Evolutionary conservation across 2,329 filamentous ascomycete species (phyloP).

Genomic region (Phialophora expanda): DNA sequence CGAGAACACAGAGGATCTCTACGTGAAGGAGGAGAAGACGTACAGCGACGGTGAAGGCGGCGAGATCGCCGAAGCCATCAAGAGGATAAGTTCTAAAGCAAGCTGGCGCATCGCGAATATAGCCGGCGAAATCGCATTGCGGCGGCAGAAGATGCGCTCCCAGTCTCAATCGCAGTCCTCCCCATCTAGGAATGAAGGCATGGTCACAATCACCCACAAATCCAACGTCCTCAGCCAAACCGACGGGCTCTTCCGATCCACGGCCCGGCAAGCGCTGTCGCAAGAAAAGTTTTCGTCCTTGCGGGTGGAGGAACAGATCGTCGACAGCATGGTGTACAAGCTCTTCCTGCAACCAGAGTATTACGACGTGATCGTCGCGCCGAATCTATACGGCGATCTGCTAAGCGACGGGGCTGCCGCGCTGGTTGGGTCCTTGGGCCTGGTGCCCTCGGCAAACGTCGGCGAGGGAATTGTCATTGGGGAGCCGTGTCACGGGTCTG

Average conservation of each 20-base stretch:
- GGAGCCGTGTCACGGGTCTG: slow-evolving; percentile 95
- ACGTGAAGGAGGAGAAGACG: slow-evolving; percentile 95
- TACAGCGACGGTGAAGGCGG: slow-evolving; percentile 69
- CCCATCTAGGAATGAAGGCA: slow-evolving; percentile 58
- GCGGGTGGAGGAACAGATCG: slow-evolving; percentile 91
- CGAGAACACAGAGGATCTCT: slow-evolving; percentile 98
- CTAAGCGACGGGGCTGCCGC: slow-evolving; percentile 94
- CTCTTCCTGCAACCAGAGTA: slow-evolving; percentile 93
- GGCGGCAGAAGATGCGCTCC: slow-evolving; percentile 76
- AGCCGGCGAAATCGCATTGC: slow-evolving; percentile 90
- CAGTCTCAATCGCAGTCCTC: slow-evolving; percentile 15
- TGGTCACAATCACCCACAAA: slow-evolving; percentile 98
- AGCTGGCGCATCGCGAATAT: slow-evolving; percentile 86
- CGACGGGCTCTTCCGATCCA: slow-evolving; percentile 90
- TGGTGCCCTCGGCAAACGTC: slow-evolving; percentile 94
- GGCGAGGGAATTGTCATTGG: slow-evolving; percentile 94
- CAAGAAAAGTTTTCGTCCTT: slow-evolving; percentile 67
- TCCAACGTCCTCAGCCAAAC: slow-evolving; percentile 96
- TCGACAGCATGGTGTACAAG: slow-evolving; percentile 99
- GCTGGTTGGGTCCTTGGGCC: slow-evolving; percentile 85
- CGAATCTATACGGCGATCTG: slow-evolving; percentile 97
- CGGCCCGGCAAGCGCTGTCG: slow-evolving; percentile 74
- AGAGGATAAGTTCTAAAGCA: slow-evolving; percentile 89
- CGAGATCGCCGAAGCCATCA: slow-evolving; percentile 95
- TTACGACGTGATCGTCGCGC: slow-evolving; percentile 98